A percentile compares a stretch with the other conserved stretches of the same genome.
phyloP scores from a whole-genome alignment of 306 rosid genomes.

The Rosa chinensis region DNA sequence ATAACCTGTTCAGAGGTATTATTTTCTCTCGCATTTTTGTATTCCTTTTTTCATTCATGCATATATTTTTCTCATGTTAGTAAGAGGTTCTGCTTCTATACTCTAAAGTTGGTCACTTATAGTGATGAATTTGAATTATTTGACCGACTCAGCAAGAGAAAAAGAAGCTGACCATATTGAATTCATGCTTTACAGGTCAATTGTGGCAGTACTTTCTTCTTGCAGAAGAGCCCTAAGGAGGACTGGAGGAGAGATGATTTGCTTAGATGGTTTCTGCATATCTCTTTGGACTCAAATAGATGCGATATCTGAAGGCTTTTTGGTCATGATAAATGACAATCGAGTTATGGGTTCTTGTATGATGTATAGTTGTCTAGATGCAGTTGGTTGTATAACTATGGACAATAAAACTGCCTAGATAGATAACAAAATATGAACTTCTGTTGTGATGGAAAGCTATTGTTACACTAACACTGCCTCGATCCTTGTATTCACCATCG shows the following conservation, averaged over 20 bases:
- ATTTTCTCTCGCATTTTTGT: background rate
- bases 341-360: background rate
- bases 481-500: background rate
- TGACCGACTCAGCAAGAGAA: background rate
- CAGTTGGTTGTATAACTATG: background rate
- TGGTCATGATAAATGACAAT: background rate
- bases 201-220: background rate
- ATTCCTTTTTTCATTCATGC: background rate
- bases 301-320: background rate
- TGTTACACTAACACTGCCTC: background rate
- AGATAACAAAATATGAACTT: conserved; percentile 2
- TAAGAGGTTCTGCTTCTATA: background rate
- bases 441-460: background rate
- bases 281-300: background rate
- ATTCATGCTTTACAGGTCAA: conserved; percentile 9
- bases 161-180: background rate
- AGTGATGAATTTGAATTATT: background rate
- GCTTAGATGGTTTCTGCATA: background rate
- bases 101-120: background rate
- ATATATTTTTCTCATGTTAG: background rate
- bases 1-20: conserved; percentile 1
- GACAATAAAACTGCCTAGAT: background rate
- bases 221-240: background rate
- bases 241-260: background rate
- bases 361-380: background rate